phyloP scores from a whole-genome alignment of 805 yeast genomes.

The Huiozyma naganishii region DNA sequence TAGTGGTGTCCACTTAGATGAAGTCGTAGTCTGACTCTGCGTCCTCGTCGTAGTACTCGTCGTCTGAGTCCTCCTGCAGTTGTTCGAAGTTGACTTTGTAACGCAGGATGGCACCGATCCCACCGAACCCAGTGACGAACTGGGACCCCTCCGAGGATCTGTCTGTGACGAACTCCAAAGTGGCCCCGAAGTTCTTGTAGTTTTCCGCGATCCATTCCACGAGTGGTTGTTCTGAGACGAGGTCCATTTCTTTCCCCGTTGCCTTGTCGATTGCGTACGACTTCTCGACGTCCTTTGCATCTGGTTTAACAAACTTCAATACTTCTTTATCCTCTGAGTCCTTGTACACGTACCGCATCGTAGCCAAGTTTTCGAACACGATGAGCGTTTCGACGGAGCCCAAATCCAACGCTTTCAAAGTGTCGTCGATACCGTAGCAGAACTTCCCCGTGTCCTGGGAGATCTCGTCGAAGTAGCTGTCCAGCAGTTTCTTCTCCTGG shows the following conservation, averaged over 20 bases:
- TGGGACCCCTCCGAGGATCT: slow-evolving; percentile 98
- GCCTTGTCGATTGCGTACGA: slow-evolving; percentile 67
- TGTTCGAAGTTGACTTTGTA: slow-evolving; percentile 96
- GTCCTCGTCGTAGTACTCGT: slow-evolving; percentile 69
- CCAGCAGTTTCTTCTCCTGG: slow-evolving; percentile 93
- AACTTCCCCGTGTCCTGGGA: slow-evolving; percentile 94
- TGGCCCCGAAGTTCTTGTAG: slow-evolving; percentile 89
- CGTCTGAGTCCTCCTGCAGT: slow-evolving; percentile 79
- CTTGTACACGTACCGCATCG: slow-evolving; percentile 71
- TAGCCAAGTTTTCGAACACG: slow-evolving; percentile 86
- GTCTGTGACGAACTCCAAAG: slow-evolving; percentile 92
- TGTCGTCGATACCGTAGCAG: slow-evolving; percentile 96
- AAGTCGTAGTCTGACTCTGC: slow-evolving; percentile 31
- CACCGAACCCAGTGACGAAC: slow-evolving; percentile 97
- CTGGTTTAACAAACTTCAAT: slow-evolving; percentile 62
- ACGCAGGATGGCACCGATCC: slow-evolving; percentile 92
- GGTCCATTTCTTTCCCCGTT: slow-evolving; percentile 88
- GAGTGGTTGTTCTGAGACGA: slow-evolving; percentile 71
- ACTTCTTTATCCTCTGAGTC: slow-evolving; percentile 73
- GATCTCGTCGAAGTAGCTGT: slow-evolving; percentile 89
- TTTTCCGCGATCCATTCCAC: slow-evolving; percentile 98
- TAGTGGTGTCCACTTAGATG: slow-evolving; percentile 14
- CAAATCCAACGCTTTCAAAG: slow-evolving; percentile 87
- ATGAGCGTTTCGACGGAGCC: slow-evolving; percentile 93
- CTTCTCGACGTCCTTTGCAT: slow-evolving; percentile 51